Base-by-base conservation (phyloP, 495 filamentous ascomycete genomes). In the Lophium mytilinum region DNA sequence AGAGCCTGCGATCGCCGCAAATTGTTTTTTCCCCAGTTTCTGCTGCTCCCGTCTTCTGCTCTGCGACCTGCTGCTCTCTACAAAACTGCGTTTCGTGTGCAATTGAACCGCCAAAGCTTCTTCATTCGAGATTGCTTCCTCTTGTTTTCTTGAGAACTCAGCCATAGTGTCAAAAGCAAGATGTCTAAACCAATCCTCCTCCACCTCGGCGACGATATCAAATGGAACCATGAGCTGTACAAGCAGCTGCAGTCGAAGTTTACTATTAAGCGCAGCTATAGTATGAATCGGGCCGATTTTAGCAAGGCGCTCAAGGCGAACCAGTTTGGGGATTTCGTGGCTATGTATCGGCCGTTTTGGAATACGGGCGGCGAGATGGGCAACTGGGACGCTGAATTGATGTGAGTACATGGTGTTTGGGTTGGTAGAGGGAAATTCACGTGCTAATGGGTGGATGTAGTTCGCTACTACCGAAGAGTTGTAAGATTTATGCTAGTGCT, bases 321-420 rank as follows among this genome's bases (percentile, higher is more conserved):
- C 34, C 75, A 75, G 63, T 91, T 84, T 77, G 87, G 87, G 4
- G 74, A 88, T 57, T 90, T 91, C 65, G 70, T 75, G 15, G 87
- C 83, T 30, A 84, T 89, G 57, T 85, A 88, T 66, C 77, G 86
- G 17, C 87, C 86, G 0, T 89, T 87, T 66, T 90, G 85, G 86
- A 86, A 86, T 50, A 87, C 82, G 0, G 86, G 86, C 8, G 83
- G 83, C 10, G 87, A 89, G 72, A 88, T 90, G 86, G 84, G 84
- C 12, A 71, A 74, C 47, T 91, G 87, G 87, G 85, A 90, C 65
- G 71, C 72, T 35, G 86, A 90, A 66, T 69, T 89, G 42, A 83
- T 90, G 66, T 70, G 36, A 9, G 18, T 19, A n/a, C n/a, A 48
- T 52, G 55, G 54, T 41, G 21, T 42, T 40, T 48, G 42, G 5